A percentile compares a stretch with the other conserved stretches of the same genome.
Evolutionary conservation across 345 rosid species (phyloP).

Genomic region (Populus simonii): DNA sequence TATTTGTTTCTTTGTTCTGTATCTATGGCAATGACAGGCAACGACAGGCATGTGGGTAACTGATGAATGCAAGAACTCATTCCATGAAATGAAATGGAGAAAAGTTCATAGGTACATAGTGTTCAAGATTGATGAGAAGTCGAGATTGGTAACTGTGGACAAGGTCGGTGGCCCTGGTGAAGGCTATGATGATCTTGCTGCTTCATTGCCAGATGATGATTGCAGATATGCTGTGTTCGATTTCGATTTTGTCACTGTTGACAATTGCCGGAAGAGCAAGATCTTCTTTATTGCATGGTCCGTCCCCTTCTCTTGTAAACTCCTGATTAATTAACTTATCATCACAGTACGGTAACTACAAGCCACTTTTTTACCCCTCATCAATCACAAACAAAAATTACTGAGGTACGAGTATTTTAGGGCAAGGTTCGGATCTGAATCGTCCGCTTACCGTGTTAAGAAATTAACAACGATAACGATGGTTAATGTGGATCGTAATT

Average conservation of each 20-base stretch:
- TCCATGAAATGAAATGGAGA: constrained; percentile 97
- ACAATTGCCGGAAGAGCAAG: constrained; percentile 97
- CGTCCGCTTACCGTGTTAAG: background rate
- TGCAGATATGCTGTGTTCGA: constrained; percentile 93
- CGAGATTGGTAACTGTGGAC: constrained; percentile 77
- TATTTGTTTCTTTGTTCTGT: background rate
- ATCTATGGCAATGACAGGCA: constrained; percentile 40
- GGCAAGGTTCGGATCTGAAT: background rate
- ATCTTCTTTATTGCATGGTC: constrained; percentile 97
- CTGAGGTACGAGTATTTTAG: too few species aligned
- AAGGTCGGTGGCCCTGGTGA: constrained; percentile 89
- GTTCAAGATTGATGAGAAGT: constrained; percentile 91
- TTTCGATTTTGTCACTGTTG: constrained; percentile 89
- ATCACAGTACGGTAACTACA: background rate
- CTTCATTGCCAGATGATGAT: constrained; percentile 74
- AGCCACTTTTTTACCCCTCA: too few species aligned
- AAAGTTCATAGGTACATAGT: constrained; percentile 79
- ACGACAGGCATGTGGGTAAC: constrained; percentile 90
- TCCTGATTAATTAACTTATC: background rate
- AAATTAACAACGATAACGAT: background rate
- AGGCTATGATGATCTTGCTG: constrained; percentile 68
- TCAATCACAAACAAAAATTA: too few species aligned
- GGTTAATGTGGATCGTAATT: background rate
- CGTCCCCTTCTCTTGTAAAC: constrained; percentile 11
- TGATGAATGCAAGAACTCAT: constrained; percentile 83